phyloP scores from a whole-genome alignment of 1,284 basidiomycete genomes.

The Coniferiporia weirii region DNA sequence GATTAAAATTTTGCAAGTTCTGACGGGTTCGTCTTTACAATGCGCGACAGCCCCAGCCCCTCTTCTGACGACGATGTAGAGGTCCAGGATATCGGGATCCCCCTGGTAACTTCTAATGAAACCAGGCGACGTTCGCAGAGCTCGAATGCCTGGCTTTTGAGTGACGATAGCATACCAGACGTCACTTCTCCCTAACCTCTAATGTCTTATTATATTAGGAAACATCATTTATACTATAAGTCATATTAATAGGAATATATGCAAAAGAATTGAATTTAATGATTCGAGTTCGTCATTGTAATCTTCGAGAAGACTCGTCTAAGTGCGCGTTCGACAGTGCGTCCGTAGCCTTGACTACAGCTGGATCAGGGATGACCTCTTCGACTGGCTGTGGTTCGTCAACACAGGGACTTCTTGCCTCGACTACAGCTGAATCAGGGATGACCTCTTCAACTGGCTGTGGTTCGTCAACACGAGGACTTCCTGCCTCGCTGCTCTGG shows the following conservation, averaged over 20 bases:
- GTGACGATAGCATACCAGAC: neutral
- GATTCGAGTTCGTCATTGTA: neutral
- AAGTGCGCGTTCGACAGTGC: neutral
- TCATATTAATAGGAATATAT: neutral
- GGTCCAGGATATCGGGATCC: neutral
- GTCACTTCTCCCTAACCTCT: neutral
- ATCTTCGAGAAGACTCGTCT: neutral
- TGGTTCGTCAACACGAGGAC: no score
- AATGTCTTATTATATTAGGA: neutral
- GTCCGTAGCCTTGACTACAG: neutral
- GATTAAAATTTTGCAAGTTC: neutral
- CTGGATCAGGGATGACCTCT: no score
- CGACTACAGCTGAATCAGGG: neutral
- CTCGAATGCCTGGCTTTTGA: constrained; percentile 8
- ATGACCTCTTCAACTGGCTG: no score
- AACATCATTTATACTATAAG: neutral
- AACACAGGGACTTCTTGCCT: neutral
- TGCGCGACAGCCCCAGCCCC: neutral
- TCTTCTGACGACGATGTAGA: neutral
- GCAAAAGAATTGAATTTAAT: neutral
- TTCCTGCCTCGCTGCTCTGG: no score
- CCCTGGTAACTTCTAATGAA: neutral
- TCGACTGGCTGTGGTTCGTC: no score
- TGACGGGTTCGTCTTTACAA: neutral
- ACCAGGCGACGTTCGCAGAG: neutral